phyloP scores from a whole-genome alignment of 2,329 filamentous ascomycete genomes.

The Malbranchea zuffiana region DNA sequence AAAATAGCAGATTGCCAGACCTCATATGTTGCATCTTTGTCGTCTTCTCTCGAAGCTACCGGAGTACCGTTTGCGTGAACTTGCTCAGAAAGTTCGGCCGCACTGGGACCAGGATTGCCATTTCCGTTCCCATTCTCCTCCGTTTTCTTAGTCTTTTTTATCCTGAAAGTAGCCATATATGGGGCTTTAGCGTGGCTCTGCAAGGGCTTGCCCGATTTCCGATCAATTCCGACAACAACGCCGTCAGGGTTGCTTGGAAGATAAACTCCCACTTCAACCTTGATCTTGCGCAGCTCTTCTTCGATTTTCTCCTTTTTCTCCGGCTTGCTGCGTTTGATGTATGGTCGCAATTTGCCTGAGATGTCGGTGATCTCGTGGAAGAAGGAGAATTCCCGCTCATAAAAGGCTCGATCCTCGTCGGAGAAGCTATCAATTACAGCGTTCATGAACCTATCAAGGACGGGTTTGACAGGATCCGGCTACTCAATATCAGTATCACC shows the following conservation, averaged over 20 bases:
- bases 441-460: slow-evolving; percentile 77
- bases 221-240: slow-evolving; percentile 92
- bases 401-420: slow-evolving; percentile 67
- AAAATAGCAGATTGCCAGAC: slow-evolving; percentile 99
- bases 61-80: neutral
- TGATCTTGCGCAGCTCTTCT: slow-evolving; percentile 92
- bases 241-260: slow-evolving; percentile 94
- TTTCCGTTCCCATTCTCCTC: slow-evolving; percentile 38
- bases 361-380: slow-evolving; percentile 94
- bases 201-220: slow-evolving; percentile 92
- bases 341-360: slow-evolving; percentile 88
- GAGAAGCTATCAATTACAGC: slow-evolving; percentile 77
- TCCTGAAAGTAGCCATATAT: slow-evolving; percentile 97
- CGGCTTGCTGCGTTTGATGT: slow-evolving; percentile 81
- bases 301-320: slow-evolving; percentile 99
- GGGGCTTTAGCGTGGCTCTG: slow-evolving; percentile 98
- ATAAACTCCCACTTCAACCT: slow-evolving; percentile 94
- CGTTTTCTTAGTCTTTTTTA: slow-evolving; percentile 62
- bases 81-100: too few relatives aligned
- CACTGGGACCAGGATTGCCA: slow-evolving; percentile 35
- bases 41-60: neutral
- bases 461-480: slow-evolving; percentile 88
- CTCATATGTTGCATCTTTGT: slow-evolving; percentile 52
- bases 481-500: slow-evolving; percentile 24
- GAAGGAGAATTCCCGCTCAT: slow-evolving; percentile 92